Percentiles rank a stretch among this genome's conserved stretches.
Evolutionary conservation across 129 eudicot species (phyloP).

Genomic region (Calendula officinalis): DNA sequence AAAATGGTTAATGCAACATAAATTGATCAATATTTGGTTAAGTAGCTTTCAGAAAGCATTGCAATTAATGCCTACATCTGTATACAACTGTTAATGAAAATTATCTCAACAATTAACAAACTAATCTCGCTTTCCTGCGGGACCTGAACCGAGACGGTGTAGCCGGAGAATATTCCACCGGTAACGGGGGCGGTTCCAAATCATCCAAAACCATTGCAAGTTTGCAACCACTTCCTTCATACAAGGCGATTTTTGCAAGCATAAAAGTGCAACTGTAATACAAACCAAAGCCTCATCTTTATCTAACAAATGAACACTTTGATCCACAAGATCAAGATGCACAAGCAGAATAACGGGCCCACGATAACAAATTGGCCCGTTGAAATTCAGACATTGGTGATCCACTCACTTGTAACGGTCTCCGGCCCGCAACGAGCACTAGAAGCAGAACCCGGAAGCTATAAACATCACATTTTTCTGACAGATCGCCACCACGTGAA

Average conservation of each 20-base stretch:
- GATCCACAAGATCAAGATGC: conserved; percentile 79
- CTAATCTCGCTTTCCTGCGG: conserved; percentile 68
- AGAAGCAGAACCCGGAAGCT: conserved; percentile 74
- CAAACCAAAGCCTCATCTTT: conserved; percentile 62
- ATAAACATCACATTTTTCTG: conserved; percentile 90
- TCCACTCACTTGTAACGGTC: conserved; percentile 86
- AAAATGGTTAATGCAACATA: conserved; percentile 26
- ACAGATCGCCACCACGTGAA: conserved; percentile 64
- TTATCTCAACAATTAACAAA: neutral
- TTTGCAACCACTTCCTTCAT: conserved; percentile 90
- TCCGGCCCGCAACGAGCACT: conserved; percentile 84
- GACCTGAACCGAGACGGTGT: conserved; percentile 64
- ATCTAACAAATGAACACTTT: conserved; percentile 44
- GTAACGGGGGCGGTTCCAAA: conserved; percentile 61
- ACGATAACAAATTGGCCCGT: conserved; percentile 79
- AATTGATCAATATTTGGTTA: conserved; percentile 25
- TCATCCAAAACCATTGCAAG: conserved; percentile 75
- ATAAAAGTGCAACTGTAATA: conserved; percentile 71
- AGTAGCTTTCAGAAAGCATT: neutral
- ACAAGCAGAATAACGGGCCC: conserved; percentile 94
- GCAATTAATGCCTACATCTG: conserved; percentile 29
- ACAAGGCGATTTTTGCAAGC: conserved; percentile 91
- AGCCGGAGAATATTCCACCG: conserved; percentile 73
- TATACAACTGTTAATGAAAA: conserved; percentile 26
- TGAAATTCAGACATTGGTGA: conserved; percentile 93